These are phyloP conservation scores for Aspergillus sp. DNA, from an alignment of 2,329 filamentous ascomycete genomes.

Conservation along the genomic window DNA sequence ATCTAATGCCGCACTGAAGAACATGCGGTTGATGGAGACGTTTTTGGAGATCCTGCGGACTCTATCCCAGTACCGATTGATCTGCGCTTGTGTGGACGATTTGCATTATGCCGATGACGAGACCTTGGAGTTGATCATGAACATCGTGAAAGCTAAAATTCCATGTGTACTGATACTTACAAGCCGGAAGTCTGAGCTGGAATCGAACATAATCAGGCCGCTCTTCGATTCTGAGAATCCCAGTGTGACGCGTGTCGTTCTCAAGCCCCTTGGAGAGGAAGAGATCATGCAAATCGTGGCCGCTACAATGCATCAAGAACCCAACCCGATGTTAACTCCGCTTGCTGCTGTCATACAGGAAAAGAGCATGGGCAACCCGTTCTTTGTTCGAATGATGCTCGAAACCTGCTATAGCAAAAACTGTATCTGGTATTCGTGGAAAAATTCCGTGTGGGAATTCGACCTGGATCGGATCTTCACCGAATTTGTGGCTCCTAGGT, in stretches of 20 bases:
- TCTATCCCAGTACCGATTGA: slow-evolving; percentile 79
- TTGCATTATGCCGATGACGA: slow-evolving; percentile 88
- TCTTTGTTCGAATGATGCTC: slow-evolving; percentile 89
- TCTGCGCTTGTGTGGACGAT: slow-evolving; percentile 86
- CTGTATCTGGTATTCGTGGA: slow-evolving; percentile 90
- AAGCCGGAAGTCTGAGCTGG: slow-evolving; percentile 67
- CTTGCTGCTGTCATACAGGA: slow-evolving; percentile 84
- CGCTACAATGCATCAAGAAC: slow-evolving; percentile 71
- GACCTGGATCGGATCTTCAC: slow-evolving; percentile 83
- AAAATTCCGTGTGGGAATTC: slow-evolving; percentile 77
- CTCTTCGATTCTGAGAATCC: slow-evolving; percentile 53
- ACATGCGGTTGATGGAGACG: slow-evolving; percentile 79
- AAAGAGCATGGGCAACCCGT: slow-evolving; percentile 84
- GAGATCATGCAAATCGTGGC: slow-evolving; percentile 83
- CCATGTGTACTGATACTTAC: slow-evolving; percentile 82
- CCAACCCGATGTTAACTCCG: slow-evolving; percentile 70
- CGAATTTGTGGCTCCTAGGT: slow-evolving; percentile 76
- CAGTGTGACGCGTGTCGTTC: slow-evolving; percentile 67
- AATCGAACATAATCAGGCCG: slow-evolving; percentile 46
- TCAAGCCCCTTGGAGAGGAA: slow-evolving; percentile 72
- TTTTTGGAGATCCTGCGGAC: slow-evolving; percentile 83
- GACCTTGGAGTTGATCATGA: slow-evolving; percentile 77
- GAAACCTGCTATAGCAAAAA: slow-evolving; percentile 82
- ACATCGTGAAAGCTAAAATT: slow-evolving; percentile 75
- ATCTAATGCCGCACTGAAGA: slow-evolving; percentile 45